phyloP scores from a whole-genome alignment of 805 yeast genomes.

The Myxozyma vanderwaltii region DNA sequence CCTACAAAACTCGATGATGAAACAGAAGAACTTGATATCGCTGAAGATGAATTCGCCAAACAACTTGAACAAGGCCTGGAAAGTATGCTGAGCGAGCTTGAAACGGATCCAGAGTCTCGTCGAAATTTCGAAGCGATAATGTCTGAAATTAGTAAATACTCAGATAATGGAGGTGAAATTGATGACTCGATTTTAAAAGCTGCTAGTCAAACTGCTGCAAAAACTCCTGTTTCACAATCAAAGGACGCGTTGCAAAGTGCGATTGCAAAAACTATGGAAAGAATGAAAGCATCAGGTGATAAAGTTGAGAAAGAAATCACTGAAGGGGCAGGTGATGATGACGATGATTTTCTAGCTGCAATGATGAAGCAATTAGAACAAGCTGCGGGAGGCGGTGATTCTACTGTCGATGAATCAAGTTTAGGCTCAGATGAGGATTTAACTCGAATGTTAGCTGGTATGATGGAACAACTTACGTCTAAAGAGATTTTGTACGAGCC shows the following conservation, averaged over 20 bases:
- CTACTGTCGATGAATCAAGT: conserved; percentile 45
- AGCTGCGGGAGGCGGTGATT: conserved; percentile 45
- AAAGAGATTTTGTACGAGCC: conserved; percentile 89
- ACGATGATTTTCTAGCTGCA: conserved; percentile 60
- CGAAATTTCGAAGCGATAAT: conserved; percentile 53
- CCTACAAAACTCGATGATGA: background rate
- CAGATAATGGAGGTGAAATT: background rate
- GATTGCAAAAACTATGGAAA: conserved; percentile 74
- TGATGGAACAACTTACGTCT: conserved; percentile 79
- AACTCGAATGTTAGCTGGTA: conserved; percentile 63
- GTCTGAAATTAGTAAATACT: conserved; percentile 37
- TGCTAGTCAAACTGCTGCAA: background rate
- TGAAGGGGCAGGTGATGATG: conserved; percentile 38
- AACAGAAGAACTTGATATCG: conserved; percentile 1
- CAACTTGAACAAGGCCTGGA: conserved; percentile 46
- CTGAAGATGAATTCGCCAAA: conserved; percentile 45
- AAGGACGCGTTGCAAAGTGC: conserved; percentile 60
- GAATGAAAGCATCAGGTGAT: conserved; percentile 76
- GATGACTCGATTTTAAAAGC: conserved; percentile 25
- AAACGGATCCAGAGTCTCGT: conserved; percentile 57
- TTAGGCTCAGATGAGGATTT: conserved; percentile 57
- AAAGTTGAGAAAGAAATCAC: conserved; percentile 61
- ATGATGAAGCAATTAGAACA: conserved; percentile 61
- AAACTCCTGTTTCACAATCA: no score
- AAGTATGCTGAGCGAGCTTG: conserved; percentile 52